Evolutionary conservation across 306 rosid genomes (phyloP), one percentile per base, ranked within the genome.

Genomic region (Quercus aquifolioides): DNA sequence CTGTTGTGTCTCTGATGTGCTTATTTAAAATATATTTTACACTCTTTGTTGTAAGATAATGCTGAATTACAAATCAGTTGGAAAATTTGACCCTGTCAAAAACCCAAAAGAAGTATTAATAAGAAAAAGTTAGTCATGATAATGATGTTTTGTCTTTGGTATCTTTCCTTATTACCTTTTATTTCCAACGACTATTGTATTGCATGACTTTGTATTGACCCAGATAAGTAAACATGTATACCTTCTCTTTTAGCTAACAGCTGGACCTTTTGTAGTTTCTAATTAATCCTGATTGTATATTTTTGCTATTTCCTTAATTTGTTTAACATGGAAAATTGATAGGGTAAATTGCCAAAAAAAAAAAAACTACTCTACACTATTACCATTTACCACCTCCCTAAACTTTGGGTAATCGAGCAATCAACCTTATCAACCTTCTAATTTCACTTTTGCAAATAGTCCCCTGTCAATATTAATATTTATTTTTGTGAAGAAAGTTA

Each of bases 61-160:
- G 46, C 54, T 49, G 54, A 49, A 49, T 13, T 12, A 12, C 5
- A 12, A 20, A 10, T 23, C 30, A 58, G 10, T 2, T 20, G 28
- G 65, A n/a, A 25, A 20, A 8, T 58, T 58, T 59, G 65, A 23
- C 65, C 25, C 1, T 59, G 65, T 59, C 65, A 59, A 57, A 3
- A 49, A 49, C 54, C 54, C 54, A 49, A 49, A 49, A 49, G 15
- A 10, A 49, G 54, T 1, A 12, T 3, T 10, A 10, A 49, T 3
- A 12, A 49, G 1, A 49, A 49, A 46, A 49, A 49, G 72, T 41
- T 64, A 35, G 74, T 60, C 55, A 31, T 69, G 76, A 74, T 69
- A 52, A 20, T 55, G 70, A 46, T 30, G 19, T 30, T 79, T 79
- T 57, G 81, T 79, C 51, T 75, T 21, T 59, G 62, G 69, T 21